These are phyloP conservation scores for Pseudoturritis turrita DNA, from an alignment of 345 rosid species.

Conservation along the genomic window DNA sequence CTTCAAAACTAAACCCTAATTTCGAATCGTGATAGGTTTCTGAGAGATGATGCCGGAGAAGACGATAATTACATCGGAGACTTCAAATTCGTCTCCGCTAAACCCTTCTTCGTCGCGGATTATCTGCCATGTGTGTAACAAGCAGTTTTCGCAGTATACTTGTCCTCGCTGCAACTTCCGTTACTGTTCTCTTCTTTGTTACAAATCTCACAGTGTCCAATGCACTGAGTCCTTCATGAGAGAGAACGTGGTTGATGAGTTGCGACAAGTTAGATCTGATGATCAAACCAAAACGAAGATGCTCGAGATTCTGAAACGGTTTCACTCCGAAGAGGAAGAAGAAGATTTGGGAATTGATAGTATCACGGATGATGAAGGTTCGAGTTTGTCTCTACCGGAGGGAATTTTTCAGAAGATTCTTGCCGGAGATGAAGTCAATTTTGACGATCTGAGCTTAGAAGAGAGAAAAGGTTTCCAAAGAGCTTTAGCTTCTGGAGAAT, in stretches of 20 bases:
- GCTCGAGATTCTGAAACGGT: slow-evolving; percentile 72
- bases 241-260: slow-evolving; percentile 79
- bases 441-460: slow-evolving; percentile 66
- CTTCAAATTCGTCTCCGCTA: slow-evolving; percentile 46
- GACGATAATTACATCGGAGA: slow-evolving; percentile 37
- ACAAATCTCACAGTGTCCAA: slow-evolving; percentile 76
- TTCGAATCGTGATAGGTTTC: not conserved
- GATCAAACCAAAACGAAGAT: slow-evolving; percentile 65
- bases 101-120: slow-evolving; percentile 50
- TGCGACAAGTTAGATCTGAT: slow-evolving; percentile 55
- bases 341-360: slow-evolving; percentile 39
- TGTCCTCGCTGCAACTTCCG: slow-evolving; percentile 94
- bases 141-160: slow-evolving; percentile 88
- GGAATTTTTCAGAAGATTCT: slow-evolving; percentile 60
- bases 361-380: slow-evolving; percentile 40
- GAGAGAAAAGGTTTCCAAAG: slow-evolving; percentile 77
- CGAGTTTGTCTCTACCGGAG: slow-evolving; percentile 48
- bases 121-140: slow-evolving; percentile 87
- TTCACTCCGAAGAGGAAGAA: slow-evolving; percentile 64
- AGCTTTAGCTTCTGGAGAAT: slow-evolving; percentile 84
- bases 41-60: slow-evolving; percentile 34
- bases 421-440: slow-evolving; percentile 55
- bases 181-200: slow-evolving; percentile 78
- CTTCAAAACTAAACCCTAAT: slow-evolving; percentile 4
- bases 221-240: slow-evolving; percentile 94